Evolutionary conservation across 1,284 basidiomycete species (phyloP), one percentile per base, ranked within the genome.

Genomic region (Apiotrichum gamsii): DNA sequence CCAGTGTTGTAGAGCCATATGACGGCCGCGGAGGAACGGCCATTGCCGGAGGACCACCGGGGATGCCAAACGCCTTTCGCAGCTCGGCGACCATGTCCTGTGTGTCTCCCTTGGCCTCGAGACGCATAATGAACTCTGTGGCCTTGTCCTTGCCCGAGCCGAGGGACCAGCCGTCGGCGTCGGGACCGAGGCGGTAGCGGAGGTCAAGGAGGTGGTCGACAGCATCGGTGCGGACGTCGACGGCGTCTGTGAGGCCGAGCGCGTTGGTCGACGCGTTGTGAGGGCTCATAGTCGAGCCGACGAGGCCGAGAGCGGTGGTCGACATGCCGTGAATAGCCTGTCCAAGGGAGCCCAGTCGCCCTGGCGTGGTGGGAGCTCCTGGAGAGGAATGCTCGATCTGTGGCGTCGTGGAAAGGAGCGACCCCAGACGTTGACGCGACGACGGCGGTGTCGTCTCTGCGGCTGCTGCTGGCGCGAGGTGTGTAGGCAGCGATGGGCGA

Each of bases 131-230:
- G 2, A 54, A 40, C 13, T 53, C 49, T n/a, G 49, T 33, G 0
- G 63, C 61, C 24, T 32, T 41, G 19, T 55, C 40, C 10, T 47
- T 49, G 9, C 66, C 63, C 3, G 46, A 30, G 32, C 64, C 61
- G 16, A 68, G 58, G 42, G 25, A 61, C 66, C 66, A 68, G 19
- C 62, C 59, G 25, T 54, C 54, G 8, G 45, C 47, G 16, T 57
- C 50, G 4, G 41, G 21, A 6, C 48, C 43, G n/a, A 63, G 39
- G 14, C 52, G 51, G 45, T 65, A 66, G 31, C 60, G 52, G 39
- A 59, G 49, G 5, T 30, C 45, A 10, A 68, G 45, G 23, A 68
- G 50, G 34, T 57, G 51, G 38, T 61, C 53, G 41, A 52, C 47
- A 6, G 58, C 46, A 36, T 50, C 47, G 4, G 45, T 23, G 15